These are phyloP conservation scores for Magnusiomyces tetraspermus DNA, from an alignment of 1,139 yeast genomes.

Conservation along the genomic window DNA sequence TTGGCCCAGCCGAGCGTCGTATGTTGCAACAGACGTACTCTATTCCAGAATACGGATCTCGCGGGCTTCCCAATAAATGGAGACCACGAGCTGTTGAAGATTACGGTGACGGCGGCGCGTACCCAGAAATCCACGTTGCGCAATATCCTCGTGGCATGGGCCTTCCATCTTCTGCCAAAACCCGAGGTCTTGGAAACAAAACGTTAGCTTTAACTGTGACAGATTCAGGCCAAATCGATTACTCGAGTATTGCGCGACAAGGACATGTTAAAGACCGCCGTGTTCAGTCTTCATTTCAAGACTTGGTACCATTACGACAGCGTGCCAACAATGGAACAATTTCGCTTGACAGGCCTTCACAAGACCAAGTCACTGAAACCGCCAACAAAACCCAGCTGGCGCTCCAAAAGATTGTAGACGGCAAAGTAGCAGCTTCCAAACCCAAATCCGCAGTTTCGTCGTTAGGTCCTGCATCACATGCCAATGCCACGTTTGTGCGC, in stretches of 20 bases:
- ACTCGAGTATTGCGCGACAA: slow-evolving; percentile 31
- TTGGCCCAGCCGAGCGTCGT: slow-evolving; percentile 11
- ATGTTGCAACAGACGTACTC: slow-evolving; percentile 12
- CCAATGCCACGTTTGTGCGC: slow-evolving; percentile 36
- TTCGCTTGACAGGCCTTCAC: slow-evolving; percentile 35
- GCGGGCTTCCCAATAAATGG: slow-evolving; percentile 23
- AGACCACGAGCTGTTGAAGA: slow-evolving; percentile 25
- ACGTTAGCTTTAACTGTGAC: slow-evolving; percentile 30
- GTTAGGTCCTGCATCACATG: slow-evolving; percentile 15
- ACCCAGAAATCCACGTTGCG: slow-evolving; percentile 30
- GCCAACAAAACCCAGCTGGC: slow-evolving; percentile 42
- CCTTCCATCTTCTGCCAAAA: slow-evolving; percentile 2
- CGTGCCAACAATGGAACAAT: slow-evolving; percentile 33
- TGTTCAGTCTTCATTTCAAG: slow-evolving; percentile 36
- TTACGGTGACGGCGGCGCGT: slow-evolving; percentile 34
- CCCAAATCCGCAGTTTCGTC: slow-evolving; percentile 25
- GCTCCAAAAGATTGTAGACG: slow-evolving; percentile 38
- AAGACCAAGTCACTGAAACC: slow-evolving; percentile 35
- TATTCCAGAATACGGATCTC: slow-evolving; percentile 29
- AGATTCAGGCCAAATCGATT: slow-evolving; percentile 29
- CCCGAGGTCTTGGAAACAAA: slow-evolving; percentile 15
- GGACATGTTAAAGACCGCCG: slow-evolving; percentile 30
- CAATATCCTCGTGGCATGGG: slow-evolving; percentile 34
- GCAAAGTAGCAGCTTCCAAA: slow-evolving; percentile 30
- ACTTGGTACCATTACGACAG: slow-evolving; percentile 42